Conservation (phyloP, 345 rosid species). For the Hibiscus mutabilis region DNA sequence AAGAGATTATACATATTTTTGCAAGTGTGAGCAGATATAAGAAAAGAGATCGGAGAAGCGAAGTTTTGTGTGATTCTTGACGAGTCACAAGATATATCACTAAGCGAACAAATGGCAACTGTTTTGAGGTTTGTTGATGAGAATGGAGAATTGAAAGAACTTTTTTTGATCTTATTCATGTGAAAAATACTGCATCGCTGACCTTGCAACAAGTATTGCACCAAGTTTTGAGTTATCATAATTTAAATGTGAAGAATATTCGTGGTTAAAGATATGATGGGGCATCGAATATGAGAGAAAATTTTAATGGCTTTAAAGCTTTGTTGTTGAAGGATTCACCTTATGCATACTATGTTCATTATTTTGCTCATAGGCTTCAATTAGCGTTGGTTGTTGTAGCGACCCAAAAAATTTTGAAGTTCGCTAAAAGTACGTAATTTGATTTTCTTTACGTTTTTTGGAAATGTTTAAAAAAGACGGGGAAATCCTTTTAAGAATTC, state of each 20-base stretch:
- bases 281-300: too few species aligned
- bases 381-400: too few species aligned
- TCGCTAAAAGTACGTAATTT: too few species aligned
- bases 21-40: too few species aligned
- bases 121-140: background rate
- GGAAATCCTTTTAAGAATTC: too few species aligned
- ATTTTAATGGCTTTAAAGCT: too few species aligned
- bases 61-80: background rate
- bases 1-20: too few species aligned
- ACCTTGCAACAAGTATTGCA: background rate
- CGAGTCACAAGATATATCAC: background rate
- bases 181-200: background rate
- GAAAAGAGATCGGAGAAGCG: too few species aligned
- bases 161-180: background rate
- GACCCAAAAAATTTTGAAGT: too few species aligned
- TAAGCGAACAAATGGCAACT: background rate
- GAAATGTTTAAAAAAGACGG: too few species aligned
- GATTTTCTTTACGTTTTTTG: too few species aligned
- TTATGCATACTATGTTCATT: background rate
- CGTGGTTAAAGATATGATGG: background rate
- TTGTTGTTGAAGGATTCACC: background rate
- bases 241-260: background rate
- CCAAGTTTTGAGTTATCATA: too few species aligned
- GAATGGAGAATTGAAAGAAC: background rate
- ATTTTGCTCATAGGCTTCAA: background rate